These are phyloP conservation scores for Lodderomyces theae DNA, from an alignment of 1,139 yeast genomes.

Conservation along the genomic window DNA sequence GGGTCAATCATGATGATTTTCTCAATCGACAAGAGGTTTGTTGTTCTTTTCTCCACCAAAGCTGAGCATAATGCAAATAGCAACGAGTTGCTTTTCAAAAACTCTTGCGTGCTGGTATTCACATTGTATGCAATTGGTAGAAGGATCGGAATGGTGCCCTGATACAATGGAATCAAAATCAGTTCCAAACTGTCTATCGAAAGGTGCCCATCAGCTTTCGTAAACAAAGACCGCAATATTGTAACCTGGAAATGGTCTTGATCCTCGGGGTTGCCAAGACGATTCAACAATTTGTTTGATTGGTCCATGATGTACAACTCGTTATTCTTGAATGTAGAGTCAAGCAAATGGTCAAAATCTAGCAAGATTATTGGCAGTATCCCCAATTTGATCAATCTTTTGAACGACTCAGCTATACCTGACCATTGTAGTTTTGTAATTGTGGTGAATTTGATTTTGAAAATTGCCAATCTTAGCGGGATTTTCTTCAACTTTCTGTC, in stretches of 20 bases:
- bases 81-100: constrained; percentile 34
- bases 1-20: constrained; percentile 78
- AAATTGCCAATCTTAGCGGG: constrained; percentile 51
- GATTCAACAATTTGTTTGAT: constrained; percentile 30
- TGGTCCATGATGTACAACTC: constrained; percentile 34
- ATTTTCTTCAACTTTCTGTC: constrained; percentile 32
- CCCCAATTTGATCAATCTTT: constrained; percentile 51
- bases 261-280: constrained; percentile 24
- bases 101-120: constrained; percentile 27
- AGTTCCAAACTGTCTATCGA: constrained; percentile 30
- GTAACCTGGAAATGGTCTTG: constrained; percentile 27
- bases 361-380: constrained; percentile 33
- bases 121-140: constrained; percentile 55
- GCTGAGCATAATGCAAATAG: constrained; percentile 27
- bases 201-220: constrained; percentile 14
- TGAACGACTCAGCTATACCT: constrained; percentile 50
- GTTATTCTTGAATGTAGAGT: constrained; percentile 28
- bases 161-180: constrained; percentile 42
- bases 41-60: constrained; percentile 21
- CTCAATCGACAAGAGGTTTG: constrained; percentile 58
- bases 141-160: constrained; percentile 55
- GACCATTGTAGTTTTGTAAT: constrained; percentile 32
- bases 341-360: constrained; percentile 34
- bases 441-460: constrained; percentile 43
- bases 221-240: constrained; percentile 30